Conservation (phyloP, 495 filamentous ascomycete genomes). For the Xylaria cubensis region DNA sequence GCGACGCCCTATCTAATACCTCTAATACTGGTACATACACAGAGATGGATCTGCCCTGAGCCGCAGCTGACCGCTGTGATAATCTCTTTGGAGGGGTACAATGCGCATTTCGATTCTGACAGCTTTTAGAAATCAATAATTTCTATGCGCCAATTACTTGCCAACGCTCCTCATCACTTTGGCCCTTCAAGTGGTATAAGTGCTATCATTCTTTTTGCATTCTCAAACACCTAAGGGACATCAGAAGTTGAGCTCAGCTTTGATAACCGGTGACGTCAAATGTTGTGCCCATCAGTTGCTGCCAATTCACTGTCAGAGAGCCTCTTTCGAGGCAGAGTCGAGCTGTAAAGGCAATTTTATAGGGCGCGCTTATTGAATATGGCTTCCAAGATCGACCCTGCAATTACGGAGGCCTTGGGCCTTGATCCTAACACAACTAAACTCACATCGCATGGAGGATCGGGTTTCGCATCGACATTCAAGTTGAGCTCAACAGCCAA, state of each 20-base stretch:
- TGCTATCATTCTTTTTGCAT: not conserved
- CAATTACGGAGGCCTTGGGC: slow-evolving; percentile 69
- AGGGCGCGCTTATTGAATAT: slow-evolving; percentile 31
- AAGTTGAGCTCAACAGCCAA: slow-evolving; percentile 64
- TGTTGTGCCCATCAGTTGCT: not conserved
- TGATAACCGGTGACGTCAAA: slow-evolving; percentile 18
- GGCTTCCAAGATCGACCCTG: slow-evolving; percentile 57
- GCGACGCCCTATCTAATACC: not conserved
- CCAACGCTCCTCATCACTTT: not conserved
- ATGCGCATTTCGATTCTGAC: not conserved
- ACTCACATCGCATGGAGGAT: slow-evolving; percentile 69
- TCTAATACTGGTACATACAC: not conserved
- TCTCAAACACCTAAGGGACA: not conserved
- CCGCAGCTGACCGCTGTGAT: slow-evolving; percentile 15
- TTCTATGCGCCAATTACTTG: slow-evolving; percentile 6
- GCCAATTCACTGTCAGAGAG: not conserved
- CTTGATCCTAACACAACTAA: slow-evolving; percentile 66
- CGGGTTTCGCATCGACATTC: slow-evolving; percentile 76
- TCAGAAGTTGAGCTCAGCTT: not conserved
- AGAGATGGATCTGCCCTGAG: not conserved
- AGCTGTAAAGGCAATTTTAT: not conserved
- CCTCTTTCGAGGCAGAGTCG: not conserved
- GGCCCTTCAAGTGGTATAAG: not conserved
- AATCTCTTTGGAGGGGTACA: not conserved
- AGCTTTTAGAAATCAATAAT: not conserved